These are phyloP conservation scores for Cynanchum wilfordii DNA, from an alignment of 257 asterid genomes.

Conservation along the genomic window DNA sequence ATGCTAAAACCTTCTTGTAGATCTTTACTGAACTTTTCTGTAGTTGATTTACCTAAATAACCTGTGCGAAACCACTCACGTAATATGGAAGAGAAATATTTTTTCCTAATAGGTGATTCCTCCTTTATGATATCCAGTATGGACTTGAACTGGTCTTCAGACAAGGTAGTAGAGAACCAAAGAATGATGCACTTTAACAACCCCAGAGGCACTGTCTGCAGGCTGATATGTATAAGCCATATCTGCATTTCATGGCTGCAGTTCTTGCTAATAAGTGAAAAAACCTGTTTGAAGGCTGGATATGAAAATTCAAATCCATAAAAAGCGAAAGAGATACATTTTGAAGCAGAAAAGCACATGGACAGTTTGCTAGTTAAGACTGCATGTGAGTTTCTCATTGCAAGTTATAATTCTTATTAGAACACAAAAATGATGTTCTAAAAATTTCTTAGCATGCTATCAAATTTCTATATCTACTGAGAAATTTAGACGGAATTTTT, in stretches of 20 bases:
- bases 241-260: conserved; percentile 58
- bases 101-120: conserved; percentile 37
- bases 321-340: conserved; percentile 2
- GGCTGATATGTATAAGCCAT: conserved; percentile 61
- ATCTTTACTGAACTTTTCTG: conserved; percentile 45
- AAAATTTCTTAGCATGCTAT: neutral
- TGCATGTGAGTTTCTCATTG: neutral
- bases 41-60: conserved; percentile 66
- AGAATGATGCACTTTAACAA: conserved; percentile 52
- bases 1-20: conserved; percentile 49
- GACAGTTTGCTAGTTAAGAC: neutral
- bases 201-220: conserved; percentile 77
- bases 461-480: neutral
- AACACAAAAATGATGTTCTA: neutral
- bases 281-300: conserved; percentile 53
- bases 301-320: conserved; percentile 29
- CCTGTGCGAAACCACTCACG: conserved; percentile 54
- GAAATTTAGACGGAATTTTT: neutral
- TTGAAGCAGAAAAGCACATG: neutral
- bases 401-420: neutral
- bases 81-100: conserved; percentile 42
- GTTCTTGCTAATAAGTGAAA: conserved; percentile 43
- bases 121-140: conserved; percentile 43
- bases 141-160: conserved; percentile 46
- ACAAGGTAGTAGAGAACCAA: conserved; percentile 71